These are phyloP conservation scores for Bryum argenteum DNA, from an alignment of 225 moss, liverwort and hornwort genomes.

Conservation along the genomic window DNA sequence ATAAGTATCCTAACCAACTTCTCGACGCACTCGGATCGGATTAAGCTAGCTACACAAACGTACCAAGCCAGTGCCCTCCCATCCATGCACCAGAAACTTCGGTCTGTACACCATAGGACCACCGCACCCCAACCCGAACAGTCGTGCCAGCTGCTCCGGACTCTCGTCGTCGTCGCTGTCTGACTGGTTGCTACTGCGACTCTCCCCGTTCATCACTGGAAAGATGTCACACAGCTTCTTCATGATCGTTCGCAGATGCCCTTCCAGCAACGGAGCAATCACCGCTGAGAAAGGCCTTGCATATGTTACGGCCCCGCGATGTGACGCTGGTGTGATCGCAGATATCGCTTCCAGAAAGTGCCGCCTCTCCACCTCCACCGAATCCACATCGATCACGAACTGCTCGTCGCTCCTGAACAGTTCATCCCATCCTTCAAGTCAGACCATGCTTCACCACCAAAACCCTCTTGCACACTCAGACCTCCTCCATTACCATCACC, in stretches of 20 bases:
- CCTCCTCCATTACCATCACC: not conserved
- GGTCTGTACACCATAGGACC: conserved; percentile 64
- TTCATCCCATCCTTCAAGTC: not conserved
- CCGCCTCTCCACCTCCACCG: conserved; percentile 77
- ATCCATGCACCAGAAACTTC: conserved; percentile 65
- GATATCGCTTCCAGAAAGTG: conserved; percentile 79
- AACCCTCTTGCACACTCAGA: not conserved
- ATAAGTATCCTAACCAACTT: not conserved
- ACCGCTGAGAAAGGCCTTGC: conserved; percentile 72
- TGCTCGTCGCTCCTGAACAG: conserved; percentile 81
- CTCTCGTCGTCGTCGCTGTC: conserved; percentile 71
- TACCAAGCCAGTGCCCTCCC: conserved; percentile 81
- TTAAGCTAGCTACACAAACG: not conserved
- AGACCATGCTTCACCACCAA: not conserved
- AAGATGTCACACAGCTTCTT: conserved; percentile 61
- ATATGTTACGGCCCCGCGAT: conserved; percentile 76
- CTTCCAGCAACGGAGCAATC: conserved; percentile 65
- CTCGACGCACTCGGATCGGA: not conserved
- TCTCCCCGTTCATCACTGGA: conserved; percentile 50
- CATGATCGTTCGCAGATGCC: conserved; percentile 64
- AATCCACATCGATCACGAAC: conserved; percentile 80
- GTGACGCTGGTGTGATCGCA: conserved; percentile 77
- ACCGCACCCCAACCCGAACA: conserved; percentile 58
- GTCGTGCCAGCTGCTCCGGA: conserved; percentile 69
- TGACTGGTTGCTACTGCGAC: conserved; percentile 36